A percentile compares a stretch with the other conserved stretches of the same genome.
Conservation (phyloP, 2,329 filamentous ascomycete genomes). For the Ophiostoma sp. region DNA sequence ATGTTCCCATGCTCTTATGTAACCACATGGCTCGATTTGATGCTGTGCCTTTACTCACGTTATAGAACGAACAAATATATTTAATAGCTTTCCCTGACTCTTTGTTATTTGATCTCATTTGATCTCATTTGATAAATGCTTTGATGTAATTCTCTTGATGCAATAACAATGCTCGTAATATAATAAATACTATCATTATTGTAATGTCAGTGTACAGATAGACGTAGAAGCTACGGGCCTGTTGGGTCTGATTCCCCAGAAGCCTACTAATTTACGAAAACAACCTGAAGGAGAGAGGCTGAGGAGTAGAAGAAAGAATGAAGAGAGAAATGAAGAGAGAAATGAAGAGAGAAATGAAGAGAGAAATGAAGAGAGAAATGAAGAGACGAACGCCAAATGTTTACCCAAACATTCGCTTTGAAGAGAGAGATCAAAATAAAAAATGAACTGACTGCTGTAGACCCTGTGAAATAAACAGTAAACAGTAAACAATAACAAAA, state of each 20-base stretch:
- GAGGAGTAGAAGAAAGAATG: not conserved
- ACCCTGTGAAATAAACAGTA: not conserved
- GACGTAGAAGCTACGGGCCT: conserved; percentile 7
- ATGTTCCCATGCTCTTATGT: not conserved
- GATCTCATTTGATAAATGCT: not conserved
- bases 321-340: not conserved
- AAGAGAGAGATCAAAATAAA: not conserved
- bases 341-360: not conserved
- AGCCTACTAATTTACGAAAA: not conserved
- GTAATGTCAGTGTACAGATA: not conserved
- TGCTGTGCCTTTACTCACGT: not conserved
- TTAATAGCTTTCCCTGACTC: not conserved
- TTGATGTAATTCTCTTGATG: not conserved
- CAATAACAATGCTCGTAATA: not conserved
- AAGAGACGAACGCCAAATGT: not conserved
- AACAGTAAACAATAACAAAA: not conserved
- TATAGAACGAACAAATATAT: not conserved
- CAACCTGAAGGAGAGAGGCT: not conserved
- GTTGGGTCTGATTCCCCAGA: conserved; percentile 1
- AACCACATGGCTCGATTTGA: not conserved
- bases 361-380: not conserved
- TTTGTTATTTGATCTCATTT: not conserved
- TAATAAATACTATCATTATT: conserved; percentile 10
- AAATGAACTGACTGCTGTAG: not conserved
- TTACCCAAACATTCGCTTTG: not conserved